phyloP scores from a whole-genome alignment of 1,139 yeast species.

The Kodamaea alishanica region DNA sequence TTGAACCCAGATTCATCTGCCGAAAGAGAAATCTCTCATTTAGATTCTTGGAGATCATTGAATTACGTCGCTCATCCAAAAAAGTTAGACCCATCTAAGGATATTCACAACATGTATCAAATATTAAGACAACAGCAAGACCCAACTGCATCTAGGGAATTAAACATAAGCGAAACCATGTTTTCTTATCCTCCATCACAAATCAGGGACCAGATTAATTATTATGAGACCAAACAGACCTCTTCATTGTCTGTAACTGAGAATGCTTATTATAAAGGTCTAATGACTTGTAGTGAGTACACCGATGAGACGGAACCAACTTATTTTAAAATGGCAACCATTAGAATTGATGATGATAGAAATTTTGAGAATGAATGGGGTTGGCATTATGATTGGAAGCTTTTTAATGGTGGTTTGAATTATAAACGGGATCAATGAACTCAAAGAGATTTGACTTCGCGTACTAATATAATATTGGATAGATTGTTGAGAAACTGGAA shows the following conservation, averaged over 20 bases:
- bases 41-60: conserved; percentile 19
- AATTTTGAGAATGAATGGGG: conserved; percentile 29
- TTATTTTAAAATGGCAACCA: conserved; percentile 19
- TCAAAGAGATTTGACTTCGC: conserved; percentile 13
- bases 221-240: conserved; percentile 14
- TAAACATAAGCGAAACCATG: conserved; percentile 18
- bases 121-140: conserved; percentile 15
- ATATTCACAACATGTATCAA: conserved; percentile 23
- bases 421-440: conserved; percentile 18
- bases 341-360: conserved; percentile 14
- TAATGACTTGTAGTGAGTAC: conserved; percentile 10
- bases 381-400: conserved; percentile 23
- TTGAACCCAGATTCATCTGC: conserved; percentile 10
- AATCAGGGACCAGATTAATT: conserved; percentile 18
- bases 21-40: conserved; percentile 20
- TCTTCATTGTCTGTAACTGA: conserved; percentile 6
- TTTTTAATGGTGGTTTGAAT: conserved; percentile 18
- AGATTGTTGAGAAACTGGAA: conserved; percentile 33
- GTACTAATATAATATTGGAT: conserved; percentile 27
- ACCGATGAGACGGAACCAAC: conserved; percentile 16
- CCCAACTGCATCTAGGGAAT: conserved; percentile 16
- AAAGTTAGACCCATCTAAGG: conserved; percentile 19
- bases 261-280: conserved; percentile 13
- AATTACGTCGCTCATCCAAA: conserved; percentile 18
- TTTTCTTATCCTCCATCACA: conserved; percentile 21